phyloP scores from a whole-genome alignment of 2,329 filamentous ascomycete genomes.

The Nemania bipapillata region DNA sequence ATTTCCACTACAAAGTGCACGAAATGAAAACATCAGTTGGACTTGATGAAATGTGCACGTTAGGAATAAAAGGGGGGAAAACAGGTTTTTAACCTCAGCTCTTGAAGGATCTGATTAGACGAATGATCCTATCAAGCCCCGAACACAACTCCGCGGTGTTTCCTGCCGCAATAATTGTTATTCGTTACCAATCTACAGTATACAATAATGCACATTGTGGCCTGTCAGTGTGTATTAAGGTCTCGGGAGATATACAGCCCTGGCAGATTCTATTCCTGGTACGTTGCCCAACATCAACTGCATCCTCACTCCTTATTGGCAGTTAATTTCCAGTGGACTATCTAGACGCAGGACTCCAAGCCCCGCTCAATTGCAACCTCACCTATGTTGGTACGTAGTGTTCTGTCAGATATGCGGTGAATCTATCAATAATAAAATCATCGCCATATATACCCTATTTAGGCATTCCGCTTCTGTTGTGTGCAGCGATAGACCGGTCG shows the following conservation, averaged over 20 bases:
- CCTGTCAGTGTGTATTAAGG: too few relatives aligned
- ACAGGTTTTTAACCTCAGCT: background rate
- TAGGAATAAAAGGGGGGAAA: background rate
- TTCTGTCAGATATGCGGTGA: slow-evolving; percentile 24
- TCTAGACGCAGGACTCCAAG: too few relatives aligned
- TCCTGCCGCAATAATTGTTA: too few relatives aligned
- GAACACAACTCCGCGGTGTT: too few relatives aligned
- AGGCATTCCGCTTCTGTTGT: background rate
- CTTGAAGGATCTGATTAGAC: background rate
- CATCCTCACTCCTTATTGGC: background rate
- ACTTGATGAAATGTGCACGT: background rate
- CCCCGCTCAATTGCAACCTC: background rate
- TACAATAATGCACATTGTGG: too few relatives aligned
- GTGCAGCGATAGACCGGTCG: too few relatives aligned
- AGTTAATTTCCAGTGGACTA: too few relatives aligned
- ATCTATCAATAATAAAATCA: background rate
- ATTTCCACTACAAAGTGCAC: background rate
- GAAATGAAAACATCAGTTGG: background rate
- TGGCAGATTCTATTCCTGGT: background rate
- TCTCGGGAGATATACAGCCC: background rate
- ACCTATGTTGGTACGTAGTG: too few relatives aligned
- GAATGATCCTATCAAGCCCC: too few relatives aligned
- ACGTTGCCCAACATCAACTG: background rate
- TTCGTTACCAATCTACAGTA: too few relatives aligned
- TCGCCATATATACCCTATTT: slow-evolving; percentile 23